A percentile compares a stretch with the other conserved stretches of the same genome.
phyloP scores from a whole-genome alignment of 2,329 filamentous ascomycete species.

The Exophiala bonariae region DNA sequence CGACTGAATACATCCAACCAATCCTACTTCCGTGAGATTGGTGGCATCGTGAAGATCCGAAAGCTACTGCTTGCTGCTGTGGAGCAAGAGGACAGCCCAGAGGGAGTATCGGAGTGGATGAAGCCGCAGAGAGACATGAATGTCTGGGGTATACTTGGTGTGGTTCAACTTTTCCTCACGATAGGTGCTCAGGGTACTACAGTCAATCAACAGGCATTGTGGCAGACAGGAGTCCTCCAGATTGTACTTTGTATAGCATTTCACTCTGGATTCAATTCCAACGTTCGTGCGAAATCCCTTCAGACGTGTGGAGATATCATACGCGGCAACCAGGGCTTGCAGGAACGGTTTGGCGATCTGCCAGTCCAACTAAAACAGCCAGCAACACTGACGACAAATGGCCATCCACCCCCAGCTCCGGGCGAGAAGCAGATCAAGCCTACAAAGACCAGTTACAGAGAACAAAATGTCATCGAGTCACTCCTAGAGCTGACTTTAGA shows the following conservation, averaged over 20 bases:
- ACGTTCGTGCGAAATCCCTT: constrained; percentile 83
- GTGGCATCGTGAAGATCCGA: constrained; percentile 72
- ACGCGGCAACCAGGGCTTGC: constrained; percentile 72
- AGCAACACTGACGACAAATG: constrained; percentile 33
- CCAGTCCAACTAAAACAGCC: constrained; percentile 58
- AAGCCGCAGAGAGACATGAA: constrained; percentile 82
- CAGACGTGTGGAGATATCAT: constrained; percentile 86
- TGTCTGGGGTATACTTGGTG: constrained; percentile 82
- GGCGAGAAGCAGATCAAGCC: constrained; percentile 11
- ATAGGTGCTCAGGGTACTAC: constrained; percentile 76
- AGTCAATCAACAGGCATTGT: constrained; percentile 83
- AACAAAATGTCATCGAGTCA: constrained; percentile 82
- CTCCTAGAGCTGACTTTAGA: constrained; percentile 79
- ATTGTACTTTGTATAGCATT: constrained; percentile 83
- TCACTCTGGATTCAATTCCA: constrained; percentile 66
- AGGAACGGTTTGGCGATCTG: constrained; percentile 86
- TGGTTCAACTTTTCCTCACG: constrained; percentile 82
- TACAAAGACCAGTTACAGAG: constrained; percentile 10
- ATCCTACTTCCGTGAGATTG: constrained; percentile 87
- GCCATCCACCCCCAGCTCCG: constrained; percentile 27
- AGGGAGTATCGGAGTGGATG: constrained; percentile 71
- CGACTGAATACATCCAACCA: constrained; percentile 89
- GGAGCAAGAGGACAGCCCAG: constrained; percentile 51
- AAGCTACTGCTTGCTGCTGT: constrained; percentile 65
- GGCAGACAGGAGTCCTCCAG: constrained; percentile 76